Conservation (phyloP, 768 basidiomycete species). For the Coprinopsis strossmayeri region DNA sequence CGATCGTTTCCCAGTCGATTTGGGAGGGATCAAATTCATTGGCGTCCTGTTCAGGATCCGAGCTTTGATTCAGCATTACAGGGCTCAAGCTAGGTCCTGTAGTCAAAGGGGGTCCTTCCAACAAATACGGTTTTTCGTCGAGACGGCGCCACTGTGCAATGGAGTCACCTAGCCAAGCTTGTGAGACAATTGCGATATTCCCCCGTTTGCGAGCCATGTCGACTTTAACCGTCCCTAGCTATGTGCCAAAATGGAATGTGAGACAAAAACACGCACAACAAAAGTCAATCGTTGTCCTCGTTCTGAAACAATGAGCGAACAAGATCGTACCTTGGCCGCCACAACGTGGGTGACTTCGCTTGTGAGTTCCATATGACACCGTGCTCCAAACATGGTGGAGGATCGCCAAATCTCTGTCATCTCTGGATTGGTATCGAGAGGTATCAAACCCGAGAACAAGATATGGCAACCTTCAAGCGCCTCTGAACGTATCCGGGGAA, state of each 20-base stretch:
- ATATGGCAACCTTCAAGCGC: constrained; percentile 78
- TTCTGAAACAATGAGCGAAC: not conserved
- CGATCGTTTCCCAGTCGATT: constrained; percentile 79
- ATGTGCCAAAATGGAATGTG: not conserved
- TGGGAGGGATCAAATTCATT: constrained; percentile 55
- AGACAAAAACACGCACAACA: not conserved
- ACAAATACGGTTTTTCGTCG: constrained; percentile 71
- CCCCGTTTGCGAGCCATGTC: constrained; percentile 73
- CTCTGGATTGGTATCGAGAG: constrained; percentile 77
- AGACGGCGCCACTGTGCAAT: constrained; percentile 83
- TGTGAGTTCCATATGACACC: constrained; percentile 64
- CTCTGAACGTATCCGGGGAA: constrained; percentile 69
- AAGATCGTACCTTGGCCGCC: constrained; percentile 63
- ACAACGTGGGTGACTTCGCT: constrained; percentile 82
- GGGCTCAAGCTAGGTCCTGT: too few species aligned
- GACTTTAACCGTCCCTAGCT: constrained; percentile 92
- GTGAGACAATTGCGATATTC: constrained; percentile 78
- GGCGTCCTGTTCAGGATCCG: constrained; percentile 58
- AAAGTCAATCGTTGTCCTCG: too few species aligned
- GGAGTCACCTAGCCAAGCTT: constrained; percentile 86
- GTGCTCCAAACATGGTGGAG: constrained; percentile 86
- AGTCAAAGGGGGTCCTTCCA: constrained; percentile 49
- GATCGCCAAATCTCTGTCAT: constrained; percentile 79
- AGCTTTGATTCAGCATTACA: too few species aligned
- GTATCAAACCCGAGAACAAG: constrained; percentile 92